Conservation (phyloP, 2,329 filamentous ascomycete genomes). For the Bipolaris victoriae region DNA sequence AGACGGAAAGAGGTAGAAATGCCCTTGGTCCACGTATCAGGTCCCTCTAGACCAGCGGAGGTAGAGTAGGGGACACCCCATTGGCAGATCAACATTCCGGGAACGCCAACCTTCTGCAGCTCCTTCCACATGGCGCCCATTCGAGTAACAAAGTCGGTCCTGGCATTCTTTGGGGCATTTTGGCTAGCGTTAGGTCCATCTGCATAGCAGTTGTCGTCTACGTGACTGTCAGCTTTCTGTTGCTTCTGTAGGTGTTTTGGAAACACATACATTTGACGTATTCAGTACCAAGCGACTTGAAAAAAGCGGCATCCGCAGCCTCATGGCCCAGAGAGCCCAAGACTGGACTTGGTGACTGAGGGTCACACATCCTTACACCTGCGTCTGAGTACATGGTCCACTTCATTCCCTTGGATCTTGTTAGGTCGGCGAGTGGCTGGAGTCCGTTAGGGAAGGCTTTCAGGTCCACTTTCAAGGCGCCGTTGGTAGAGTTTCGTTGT, state of each 20-base stretch:
- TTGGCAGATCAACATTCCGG: constrained; percentile 28
- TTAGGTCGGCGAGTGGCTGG: constrained; percentile 25
- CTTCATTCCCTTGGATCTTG: constrained; percentile 32
- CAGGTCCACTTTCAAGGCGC: constrained; percentile 21
- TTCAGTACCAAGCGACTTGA: constrained; percentile 29
- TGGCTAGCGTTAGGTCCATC: constrained; percentile 22
- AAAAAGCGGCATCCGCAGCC: constrained; percentile 26
- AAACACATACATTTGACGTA: constrained; percentile 25
- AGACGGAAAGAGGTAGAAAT: constrained; percentile 30
- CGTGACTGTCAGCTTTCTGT: neutral
- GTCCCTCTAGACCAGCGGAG: constrained; percentile 23
- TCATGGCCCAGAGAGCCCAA: constrained; percentile 24
- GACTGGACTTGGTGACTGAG: constrained; percentile 24
- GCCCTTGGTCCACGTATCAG: constrained; percentile 24
- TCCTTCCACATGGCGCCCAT: constrained; percentile 29
- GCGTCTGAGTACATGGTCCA: constrained; percentile 34
- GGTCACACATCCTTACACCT: constrained; percentile 28
- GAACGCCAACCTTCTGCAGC: constrained; percentile 24
- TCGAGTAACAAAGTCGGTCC: constrained; percentile 24
- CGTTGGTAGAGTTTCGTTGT: constrained; percentile 24
- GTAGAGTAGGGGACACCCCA: constrained; percentile 24
- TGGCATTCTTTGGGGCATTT: constrained; percentile 25
- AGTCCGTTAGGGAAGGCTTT: constrained; percentile 24
- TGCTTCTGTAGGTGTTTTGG: neutral
- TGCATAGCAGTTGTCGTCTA: constrained; percentile 30